Evolutionary conservation across 139 green algal genomes (phyloP).

Genomic region (Picochlorum sp.): DNA sequence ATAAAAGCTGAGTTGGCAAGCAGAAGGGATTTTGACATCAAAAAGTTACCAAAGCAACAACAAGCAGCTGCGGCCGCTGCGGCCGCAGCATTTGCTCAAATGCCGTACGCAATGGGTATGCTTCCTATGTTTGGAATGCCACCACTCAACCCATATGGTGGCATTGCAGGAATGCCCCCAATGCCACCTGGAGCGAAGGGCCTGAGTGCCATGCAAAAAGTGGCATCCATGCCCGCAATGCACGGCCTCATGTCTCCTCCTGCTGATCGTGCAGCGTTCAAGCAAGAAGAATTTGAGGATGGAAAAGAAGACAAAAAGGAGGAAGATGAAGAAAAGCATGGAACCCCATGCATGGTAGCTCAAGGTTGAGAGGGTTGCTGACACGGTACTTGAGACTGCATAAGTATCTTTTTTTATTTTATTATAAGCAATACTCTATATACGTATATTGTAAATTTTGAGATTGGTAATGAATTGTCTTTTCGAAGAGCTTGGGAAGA

Average conservation of each 20-base stretch:
- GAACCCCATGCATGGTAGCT: too few species aligned
- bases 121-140: background rate
- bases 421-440: too few species aligned
- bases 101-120: slow-evolving; percentile 6
- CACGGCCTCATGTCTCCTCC: slow-evolving; percentile 3
- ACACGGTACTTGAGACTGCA: too few species aligned
- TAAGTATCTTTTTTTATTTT: too few species aligned
- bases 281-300: background rate
- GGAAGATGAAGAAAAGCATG: too few species aligned
- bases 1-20: slow-evolving; percentile 5
- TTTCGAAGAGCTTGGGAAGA: too few species aligned
- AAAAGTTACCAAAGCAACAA: background rate
- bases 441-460: too few species aligned
- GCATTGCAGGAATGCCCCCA: background rate
- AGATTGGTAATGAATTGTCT: too few species aligned
- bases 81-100: background rate
- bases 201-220: slow-evolving; percentile 17
- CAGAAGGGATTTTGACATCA: background rate
- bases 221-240: slow-evolving; percentile 33
- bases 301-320: slow-evolving; percentile 10
- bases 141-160: slow-evolving; percentile 21
- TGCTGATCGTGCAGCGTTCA: background rate
- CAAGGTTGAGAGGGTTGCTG: too few species aligned
- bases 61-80: background rate
- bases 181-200: background rate